Evolutionary conservation across 129 eudicot species (phyloP), one percentile per base, ranked within the genome.

Genomic region (Escallonia rubra): DNA sequence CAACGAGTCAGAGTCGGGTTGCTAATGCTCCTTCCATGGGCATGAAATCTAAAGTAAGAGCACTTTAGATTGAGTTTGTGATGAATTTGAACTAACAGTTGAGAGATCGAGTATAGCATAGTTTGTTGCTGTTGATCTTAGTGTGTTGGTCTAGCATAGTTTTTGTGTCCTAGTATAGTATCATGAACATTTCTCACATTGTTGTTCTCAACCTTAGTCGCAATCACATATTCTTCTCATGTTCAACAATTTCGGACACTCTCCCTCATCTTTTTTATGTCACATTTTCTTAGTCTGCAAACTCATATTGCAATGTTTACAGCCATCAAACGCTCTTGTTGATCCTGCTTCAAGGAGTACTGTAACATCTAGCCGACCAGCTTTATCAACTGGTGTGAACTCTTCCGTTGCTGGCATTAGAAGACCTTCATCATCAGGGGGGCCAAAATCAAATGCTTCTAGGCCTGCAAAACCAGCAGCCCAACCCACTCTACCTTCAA

Each of bases 401-500:
- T 64, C 90, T 62, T 84, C 80, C 10, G 74, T 50, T 59, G 47
- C 75, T 16, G 80, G 77, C 41, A 68, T 66, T 56, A 67, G 84
- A 78, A 77, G 79, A 71, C 86, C 96, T 16, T 76, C 78, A 7
- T 82, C 90, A 69, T 65, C 79, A 66, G 71, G 75, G 66, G 74
- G 71, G n/a, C 67, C 63, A 61, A 72, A 76, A 74, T 68, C 81
- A 64, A 63, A 73, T 66, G 63, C 78, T 39, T 56, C 83, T 48
- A 78, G 85, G 71, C 44, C 87, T 2, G 14, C 86, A 47, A 86
- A 82, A 23, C 94, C 89, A 44, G 78, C 84, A 45, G 52, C 66
- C 51, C 79, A 86, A 13, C 55, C 87, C 5, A 66, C 77, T 23
- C 45, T 67, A 54, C 73, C 92, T 65, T 76, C 82, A 69, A 64